Evolutionary conservation across 2,329 filamentous ascomycete species (phyloP), one percentile per base, ranked within the genome.

Genomic region (Apiospora malaysiana): DNA sequence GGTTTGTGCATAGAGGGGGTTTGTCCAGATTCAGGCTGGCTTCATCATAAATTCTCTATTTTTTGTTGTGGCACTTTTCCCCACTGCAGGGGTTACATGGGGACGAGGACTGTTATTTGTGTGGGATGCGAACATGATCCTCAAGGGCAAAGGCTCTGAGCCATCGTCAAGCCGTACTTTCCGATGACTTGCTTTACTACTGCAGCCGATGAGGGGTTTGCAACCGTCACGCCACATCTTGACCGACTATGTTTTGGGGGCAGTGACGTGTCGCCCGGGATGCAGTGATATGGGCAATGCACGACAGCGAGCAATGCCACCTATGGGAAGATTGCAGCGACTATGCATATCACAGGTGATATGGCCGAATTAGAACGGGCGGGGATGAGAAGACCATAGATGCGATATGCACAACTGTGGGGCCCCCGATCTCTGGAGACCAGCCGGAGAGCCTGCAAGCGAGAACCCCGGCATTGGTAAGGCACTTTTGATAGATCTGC

Each of bases 331-430:
- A 56, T 16, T 16, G 5, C 49, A 18, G 23, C 49, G 18, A 27
- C 25, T 32, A 32, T 32, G 32, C 49, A 32, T 32, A 32, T 32
- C 25, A 18, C 25, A 56, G 12, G 25, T 21, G 18, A 37, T 37
- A 3, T 37, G 18, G 51, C 27, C 51, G 51, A 59, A 59, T 59
- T 9, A 59, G 51, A 37, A 37, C 18, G 16, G 16, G 49, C 14
- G 27, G 51, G 27, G 9, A 37, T 16, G 51, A 27, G 27, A 16
- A 37, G 51, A 37, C 18, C 51, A 10, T 27, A 59, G 16, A 37
- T 59, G 51, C 10, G 27, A 59, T 59, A 59, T 59, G 51, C 51
- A 59, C 8, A 27, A 37, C 18, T 59, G 51, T 59, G 51, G 51
- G 32, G 51, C 51, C 32, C 32, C 27, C 51, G 5, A 21, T 27